Base-by-base conservation (phyloP, 2,329 filamentous ascomycete species). In the Cadophora sp. region DNA sequence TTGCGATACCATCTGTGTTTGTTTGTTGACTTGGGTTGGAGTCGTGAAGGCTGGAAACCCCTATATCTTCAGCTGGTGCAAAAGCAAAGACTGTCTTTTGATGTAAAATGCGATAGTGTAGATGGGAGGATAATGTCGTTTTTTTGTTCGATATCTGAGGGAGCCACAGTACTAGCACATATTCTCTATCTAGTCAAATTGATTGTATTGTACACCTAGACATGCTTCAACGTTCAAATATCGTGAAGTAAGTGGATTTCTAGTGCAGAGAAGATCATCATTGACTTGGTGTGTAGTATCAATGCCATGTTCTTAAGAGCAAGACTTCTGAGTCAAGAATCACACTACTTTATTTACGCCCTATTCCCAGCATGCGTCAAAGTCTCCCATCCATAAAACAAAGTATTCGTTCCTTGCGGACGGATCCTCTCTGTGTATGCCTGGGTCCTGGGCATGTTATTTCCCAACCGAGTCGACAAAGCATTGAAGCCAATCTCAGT, bases 401-500 rank as follows among this genome's bases (percentile, higher is more conserved):
- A 56, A 4, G 33, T 33, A 53, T 67, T 67, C 41, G 65, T 69
- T 9, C 65, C 67, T 36, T 65, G 56, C 1, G 68, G 65, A n/a
- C 68, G 58, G 7, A 56, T 24, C n/a, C 22, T 60, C 36, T 55
- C 45, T 1, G 68, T 67, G 51, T 65, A 73, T 8, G 64, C 67
- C 47, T 68, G 61, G 4, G 74, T 75, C n/a, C 71, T 60, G 1
- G 74, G 67, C 73, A 76, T 74, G 4, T 53, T 45, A 47, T 70
- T 65, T 14, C 72, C 69, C 56, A 73, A 18, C 18, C 75, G 33
- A 20, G 47, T 62, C 2, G 66, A 62, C 20, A 76, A 63, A 11
- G 72, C 70, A 71, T 76, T 76, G 65, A 72, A 76, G 4, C 69
- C 72, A 50, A 75, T 70, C 60, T 76, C 74, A 7, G 73, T 75